Percentiles rank a stretch among this genome's conserved stretches.
Evolutionary conservation across 805 yeast genomes (phyloP).

Genomic region (Tetrapisispora pingtungensis): DNA sequence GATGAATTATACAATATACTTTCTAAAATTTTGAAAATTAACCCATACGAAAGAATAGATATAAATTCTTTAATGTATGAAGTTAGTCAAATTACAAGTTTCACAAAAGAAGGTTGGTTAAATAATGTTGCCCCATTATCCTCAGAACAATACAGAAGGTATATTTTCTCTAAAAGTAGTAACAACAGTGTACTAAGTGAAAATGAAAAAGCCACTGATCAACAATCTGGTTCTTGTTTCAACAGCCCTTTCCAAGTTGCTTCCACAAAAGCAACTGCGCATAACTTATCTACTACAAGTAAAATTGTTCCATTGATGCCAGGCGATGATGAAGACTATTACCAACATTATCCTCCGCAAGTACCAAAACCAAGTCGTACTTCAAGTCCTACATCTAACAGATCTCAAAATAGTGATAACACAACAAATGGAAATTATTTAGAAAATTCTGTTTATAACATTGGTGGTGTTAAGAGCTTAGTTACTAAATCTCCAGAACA

Average conservation of each 20-base stretch:
- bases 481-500: background rate
- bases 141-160: slow-evolving; percentile 2
- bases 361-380: background rate
- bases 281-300: background rate
- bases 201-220: background rate
- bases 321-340: background rate
- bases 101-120: slow-evolving; percentile 22
- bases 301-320: background rate
- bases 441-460: background rate
- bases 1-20: slow-evolving; percentile 47
- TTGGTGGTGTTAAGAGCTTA: background rate
- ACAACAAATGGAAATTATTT: background rate
- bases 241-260: background rate
- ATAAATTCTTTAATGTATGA: slow-evolving; percentile 15
- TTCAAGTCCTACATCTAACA: background rate
- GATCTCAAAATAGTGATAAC: background rate
- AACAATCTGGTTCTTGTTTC: background rate
- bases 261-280: background rate
- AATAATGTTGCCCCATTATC: slow-evolving; percentile 12
- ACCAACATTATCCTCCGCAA: slow-evolving; percentile 4
- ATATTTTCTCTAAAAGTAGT: background rate
- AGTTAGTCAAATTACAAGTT: slow-evolving; percentile 16
- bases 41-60: slow-evolving; percentile 29
- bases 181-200: background rate
- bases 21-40: slow-evolving; percentile 24